Evolutionary conservation across 78 protist genomes (phyloP), one percentile per base, ranked within the genome.

Genomic region (Dictyostelium purpureum): DNA sequence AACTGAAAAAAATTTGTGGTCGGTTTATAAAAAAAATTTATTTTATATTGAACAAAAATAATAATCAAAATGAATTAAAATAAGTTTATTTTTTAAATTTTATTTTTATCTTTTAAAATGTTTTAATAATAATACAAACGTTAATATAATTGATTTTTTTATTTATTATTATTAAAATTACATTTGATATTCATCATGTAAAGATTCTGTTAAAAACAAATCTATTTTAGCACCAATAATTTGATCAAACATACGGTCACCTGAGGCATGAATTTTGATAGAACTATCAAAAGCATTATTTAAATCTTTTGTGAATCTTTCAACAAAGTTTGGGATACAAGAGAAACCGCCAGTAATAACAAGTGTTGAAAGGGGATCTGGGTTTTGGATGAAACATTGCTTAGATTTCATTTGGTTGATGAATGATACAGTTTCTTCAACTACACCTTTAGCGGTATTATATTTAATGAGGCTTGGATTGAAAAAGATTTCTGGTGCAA

Each of bases 251-350:
- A 19, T 6, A 31, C 47, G 59, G 19, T 65, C 66, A 14, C 40
- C 18, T 26, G 75, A 61, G 7, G 2, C 18, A 12, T 24, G 2
- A 28, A 78, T 66, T 4, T 49, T 18, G 3, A 74, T 47, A 28
- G 24, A 40, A 49, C 54, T 49, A 49, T 14, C 7, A 14, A 49
- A 49, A 40, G 26, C 16, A 21, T 21, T 40, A 38, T 40, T 43
- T 9, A 79, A 31, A 31, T 79, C 88, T 47, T 69, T 61, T 65
- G 71, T 47, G n/a, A 79, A 45, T 65, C 88, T 65, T 66, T 79
- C 65, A 19, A 1, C 33, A 18, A 65, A 49, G 28, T 52, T 77
- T 45, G 76, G 52, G 40, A 69, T 40, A 69, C 10, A 9, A 69
- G 76, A 69, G 35, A 69, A 69, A 69, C 76, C 76, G 40, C 76